Conservation (phyloP, 1,139 yeast genomes). For the Geotrichum histeridarum region DNA sequence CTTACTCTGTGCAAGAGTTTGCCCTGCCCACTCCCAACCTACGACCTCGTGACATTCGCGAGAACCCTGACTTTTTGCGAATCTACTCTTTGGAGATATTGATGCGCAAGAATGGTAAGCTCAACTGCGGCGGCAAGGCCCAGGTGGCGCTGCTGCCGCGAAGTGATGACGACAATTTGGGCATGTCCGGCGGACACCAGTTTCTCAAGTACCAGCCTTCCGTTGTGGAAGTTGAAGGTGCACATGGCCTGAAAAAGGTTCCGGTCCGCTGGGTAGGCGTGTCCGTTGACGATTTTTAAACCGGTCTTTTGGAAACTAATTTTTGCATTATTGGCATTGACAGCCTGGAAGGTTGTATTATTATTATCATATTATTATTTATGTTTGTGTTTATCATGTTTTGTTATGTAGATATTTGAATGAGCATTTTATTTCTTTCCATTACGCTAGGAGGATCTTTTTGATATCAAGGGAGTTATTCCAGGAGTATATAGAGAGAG, state of each 20-base stretch:
- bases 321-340: not conserved
- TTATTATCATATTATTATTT: not conserved
- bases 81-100: constrained; percentile 36
- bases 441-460: too few relatives aligned
- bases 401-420: not conserved
- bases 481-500: too few relatives aligned
- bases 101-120: constrained; percentile 35
- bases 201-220: constrained; percentile 4
- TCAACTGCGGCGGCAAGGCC: constrained; percentile 23
- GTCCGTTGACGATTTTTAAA: not conserved
- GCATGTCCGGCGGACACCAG: constrained; percentile 30
- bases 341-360: not conserved
- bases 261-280: constrained; percentile 9
- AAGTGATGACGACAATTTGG: constrained; percentile 20
- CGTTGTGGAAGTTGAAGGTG: not conserved
- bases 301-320: not conserved
- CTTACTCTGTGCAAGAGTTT: constrained; percentile 14
- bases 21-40: constrained; percentile 4
- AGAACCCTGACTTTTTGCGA: constrained; percentile 38
- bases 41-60: constrained; percentile 19
- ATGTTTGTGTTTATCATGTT: not conserved
- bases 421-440: too few relatives aligned
- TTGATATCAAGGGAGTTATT: too few relatives aligned
- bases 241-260: not conserved
- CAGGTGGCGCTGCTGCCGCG: constrained; percentile 14